Conservation (phyloP, 345 rosid species). For the Euclidium syriacum region DNA sequence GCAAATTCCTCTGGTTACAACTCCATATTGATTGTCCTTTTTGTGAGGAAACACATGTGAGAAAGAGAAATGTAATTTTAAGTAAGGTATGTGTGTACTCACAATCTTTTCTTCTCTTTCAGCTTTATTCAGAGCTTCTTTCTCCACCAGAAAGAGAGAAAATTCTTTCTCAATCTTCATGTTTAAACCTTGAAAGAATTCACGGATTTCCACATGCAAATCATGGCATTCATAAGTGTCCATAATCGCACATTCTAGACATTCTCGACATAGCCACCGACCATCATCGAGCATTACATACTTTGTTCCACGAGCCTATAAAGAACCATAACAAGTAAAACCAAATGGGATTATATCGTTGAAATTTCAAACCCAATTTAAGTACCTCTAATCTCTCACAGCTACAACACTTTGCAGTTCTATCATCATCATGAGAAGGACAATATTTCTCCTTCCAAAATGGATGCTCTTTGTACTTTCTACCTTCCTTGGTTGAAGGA, state of each 20-base stretch:
- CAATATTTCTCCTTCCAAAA: slow-evolving; percentile 25
- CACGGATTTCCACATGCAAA: slow-evolving; percentile 71
- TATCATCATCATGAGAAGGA: slow-evolving; percentile 9
- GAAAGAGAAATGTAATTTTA: background rate
- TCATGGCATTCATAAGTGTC: slow-evolving; percentile 64
- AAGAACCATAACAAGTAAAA: background rate
- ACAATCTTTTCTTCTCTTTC: slow-evolving; percentile 68
- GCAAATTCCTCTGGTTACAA: slow-evolving; percentile 89
- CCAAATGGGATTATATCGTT: background rate
- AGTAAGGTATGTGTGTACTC: slow-evolving; percentile 7
- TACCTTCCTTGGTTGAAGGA: slow-evolving; percentile 46
- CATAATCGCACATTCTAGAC: slow-evolving; percentile 75
- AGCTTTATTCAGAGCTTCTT: slow-evolving; percentile 81
- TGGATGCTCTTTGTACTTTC: slow-evolving; percentile 44
- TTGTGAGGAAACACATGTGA: background rate
- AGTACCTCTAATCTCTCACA: slow-evolving; percentile 25
- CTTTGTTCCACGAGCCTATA: slow-evolving; percentile 43
- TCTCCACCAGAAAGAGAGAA: slow-evolving; percentile 74
- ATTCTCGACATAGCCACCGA: slow-evolving; percentile 64
- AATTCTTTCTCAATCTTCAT: slow-evolving; percentile 68
- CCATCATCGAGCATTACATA: slow-evolving; percentile 58
- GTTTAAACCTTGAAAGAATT: slow-evolving; percentile 61
- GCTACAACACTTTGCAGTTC: slow-evolving; percentile 25
- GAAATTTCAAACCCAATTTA: background rate
- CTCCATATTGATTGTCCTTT: slow-evolving; percentile 64